A percentile compares a stretch with the other conserved stretches of the same genome.
Conservation (phyloP, 768 basidiomycete genomes). For the Porpolomopsis calyptriformis region DNA sequence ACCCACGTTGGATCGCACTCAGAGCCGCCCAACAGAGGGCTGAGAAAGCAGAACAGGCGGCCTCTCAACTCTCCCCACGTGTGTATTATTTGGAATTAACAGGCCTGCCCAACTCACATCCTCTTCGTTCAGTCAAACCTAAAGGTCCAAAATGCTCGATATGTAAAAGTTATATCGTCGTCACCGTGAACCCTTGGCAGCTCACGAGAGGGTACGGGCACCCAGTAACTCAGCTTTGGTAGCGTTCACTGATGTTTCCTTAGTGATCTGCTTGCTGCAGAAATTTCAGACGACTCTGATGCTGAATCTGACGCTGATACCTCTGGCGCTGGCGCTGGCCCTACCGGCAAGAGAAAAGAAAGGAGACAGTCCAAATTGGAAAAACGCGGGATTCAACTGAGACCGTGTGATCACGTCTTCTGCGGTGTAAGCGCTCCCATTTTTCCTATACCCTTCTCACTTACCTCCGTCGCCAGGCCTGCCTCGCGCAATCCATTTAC, state of each 20-base stretch:
- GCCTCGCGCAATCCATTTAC: conserved; percentile 15
- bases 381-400: conserved; percentile 13
- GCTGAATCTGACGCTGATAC: conserved; percentile 7
- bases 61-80: too few species aligned
- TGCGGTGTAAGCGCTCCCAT: conserved; percentile 11
- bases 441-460: not conserved
- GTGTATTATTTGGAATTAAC: too few species aligned
- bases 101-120: not conserved
- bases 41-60: conserved; percentile 3
- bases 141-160: conserved; percentile 14
- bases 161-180: conserved; percentile 12
- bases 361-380: conserved; percentile 5
- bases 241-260: too few species aligned
- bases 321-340: not conserved
- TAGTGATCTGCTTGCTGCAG: conserved; percentile 12
- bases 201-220: conserved; percentile 8
- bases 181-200: conserved; percentile 15
- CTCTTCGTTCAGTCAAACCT: conserved; percentile 4
- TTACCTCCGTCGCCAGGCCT: conserved; percentile 7
- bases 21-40: conserved; percentile 3
- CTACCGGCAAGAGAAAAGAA: not conserved
- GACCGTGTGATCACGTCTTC: conserved; percentile 14
- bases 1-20: conserved; percentile 9
- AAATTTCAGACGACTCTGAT: conserved; percentile 13
- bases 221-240: not conserved